Evolutionary conservation across 2,329 filamentous ascomycete species (phyloP).

Genomic region (Aplosporella prunicola): DNA sequence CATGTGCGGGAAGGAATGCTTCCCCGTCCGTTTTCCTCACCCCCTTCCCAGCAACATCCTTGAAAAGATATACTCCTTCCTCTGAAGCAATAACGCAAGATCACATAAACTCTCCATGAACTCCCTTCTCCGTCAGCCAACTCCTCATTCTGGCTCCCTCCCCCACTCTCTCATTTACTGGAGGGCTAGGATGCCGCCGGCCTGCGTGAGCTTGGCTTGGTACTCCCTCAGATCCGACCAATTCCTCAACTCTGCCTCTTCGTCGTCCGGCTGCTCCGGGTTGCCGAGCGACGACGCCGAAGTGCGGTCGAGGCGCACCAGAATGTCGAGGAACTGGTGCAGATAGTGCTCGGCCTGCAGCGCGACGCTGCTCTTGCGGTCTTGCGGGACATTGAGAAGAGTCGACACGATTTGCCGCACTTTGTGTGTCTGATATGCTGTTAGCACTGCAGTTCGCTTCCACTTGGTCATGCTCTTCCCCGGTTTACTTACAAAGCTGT

Average conservation of each 20-base stretch:
- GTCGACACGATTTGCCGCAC: slow-evolving; percentile 78
- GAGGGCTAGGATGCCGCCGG: slow-evolving; percentile 38
- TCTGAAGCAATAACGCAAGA: neutral
- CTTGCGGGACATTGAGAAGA: slow-evolving; percentile 54
- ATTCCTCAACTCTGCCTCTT: slow-evolving; percentile 64
- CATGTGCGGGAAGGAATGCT: too few relatives aligned
- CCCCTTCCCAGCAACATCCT: neutral
- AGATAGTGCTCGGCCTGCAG: slow-evolving; percentile 62
- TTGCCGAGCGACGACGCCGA: slow-evolving; percentile 1
- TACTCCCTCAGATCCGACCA: slow-evolving; percentile 76
- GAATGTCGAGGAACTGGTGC: slow-evolving; percentile 60
- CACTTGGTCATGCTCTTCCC: neutral
- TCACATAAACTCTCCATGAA: neutral
- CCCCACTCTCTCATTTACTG: too few relatives aligned
- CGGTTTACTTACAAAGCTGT: slow-evolving; percentile 48
- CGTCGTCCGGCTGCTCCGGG: slow-evolving; percentile 38
- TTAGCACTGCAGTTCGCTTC: neutral
- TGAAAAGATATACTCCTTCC: neutral
- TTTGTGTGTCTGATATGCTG: slow-evolving; percentile 58
- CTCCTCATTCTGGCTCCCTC: too few relatives aligned
- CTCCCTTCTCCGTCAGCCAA: neutral
- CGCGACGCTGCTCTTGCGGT: slow-evolving; percentile 43
- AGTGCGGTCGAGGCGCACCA: slow-evolving; percentile 41
- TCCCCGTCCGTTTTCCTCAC: too few relatives aligned
- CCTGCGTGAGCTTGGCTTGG: slow-evolving; percentile 61